phyloP scores from a whole-genome alignment of 2,329 filamentous ascomycete species.

The Penicillium sp. region DNA sequence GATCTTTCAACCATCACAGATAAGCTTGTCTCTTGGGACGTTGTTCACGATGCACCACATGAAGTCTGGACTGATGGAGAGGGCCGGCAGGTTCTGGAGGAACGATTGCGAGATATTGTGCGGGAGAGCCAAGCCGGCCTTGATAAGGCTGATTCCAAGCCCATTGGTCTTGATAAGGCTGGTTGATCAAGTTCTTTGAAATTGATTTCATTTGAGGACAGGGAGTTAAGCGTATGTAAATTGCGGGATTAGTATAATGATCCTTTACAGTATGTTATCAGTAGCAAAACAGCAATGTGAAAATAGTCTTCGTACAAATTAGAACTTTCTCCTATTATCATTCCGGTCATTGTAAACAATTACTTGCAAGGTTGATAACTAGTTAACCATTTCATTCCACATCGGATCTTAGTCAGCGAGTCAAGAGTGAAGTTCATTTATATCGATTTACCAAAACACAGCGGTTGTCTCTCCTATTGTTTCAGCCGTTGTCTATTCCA shows the following conservation, averaged over 20 bases:
- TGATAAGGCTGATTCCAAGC: neutral
- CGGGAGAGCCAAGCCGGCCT: conserved; percentile 10
- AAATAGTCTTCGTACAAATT: too few relatives aligned
- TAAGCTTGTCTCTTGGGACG: conserved; percentile 76
- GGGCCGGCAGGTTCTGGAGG: conserved; percentile 71
- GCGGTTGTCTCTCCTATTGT: too few relatives aligned
- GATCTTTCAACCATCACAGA: conserved; percentile 76
- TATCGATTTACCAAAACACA: neutral
- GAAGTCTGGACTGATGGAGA: conserved; percentile 75
- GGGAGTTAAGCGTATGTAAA: neutral
- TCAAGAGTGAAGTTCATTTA: neutral
- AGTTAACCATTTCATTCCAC: neutral
- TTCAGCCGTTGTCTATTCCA: too few relatives aligned
- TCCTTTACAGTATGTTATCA: too few relatives aligned
- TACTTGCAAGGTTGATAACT: neutral
- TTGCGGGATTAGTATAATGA: neutral
- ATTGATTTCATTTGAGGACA: neutral
- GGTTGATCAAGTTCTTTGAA: neutral
- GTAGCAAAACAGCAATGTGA: too few relatives aligned
- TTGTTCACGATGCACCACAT: conserved; percentile 78
- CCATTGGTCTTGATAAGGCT: neutral
- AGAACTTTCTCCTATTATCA: too few relatives aligned
- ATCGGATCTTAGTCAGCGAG: neutral
- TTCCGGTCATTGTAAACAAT: neutral
- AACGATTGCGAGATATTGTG: conserved; percentile 67